Conservation (phyloP, 129 eudicot species). For the Helichrysum umbraculigerum region DNA sequence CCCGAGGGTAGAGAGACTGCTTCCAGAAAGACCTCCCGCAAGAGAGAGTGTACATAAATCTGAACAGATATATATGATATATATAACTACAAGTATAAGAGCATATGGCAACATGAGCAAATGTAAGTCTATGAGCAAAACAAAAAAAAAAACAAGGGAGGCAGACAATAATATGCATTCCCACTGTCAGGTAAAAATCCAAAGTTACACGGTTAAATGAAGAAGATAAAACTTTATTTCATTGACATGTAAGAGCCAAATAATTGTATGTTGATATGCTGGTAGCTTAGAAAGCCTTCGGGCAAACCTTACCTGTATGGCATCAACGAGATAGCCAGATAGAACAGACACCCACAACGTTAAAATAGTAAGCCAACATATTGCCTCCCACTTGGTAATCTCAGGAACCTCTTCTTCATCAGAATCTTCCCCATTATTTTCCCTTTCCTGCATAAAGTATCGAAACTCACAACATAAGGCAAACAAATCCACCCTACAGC, state of each 20-base stretch:
- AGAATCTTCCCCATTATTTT: slow-evolving; percentile 9
- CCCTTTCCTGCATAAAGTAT: slow-evolving; percentile 11
- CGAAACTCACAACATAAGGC: neutral
- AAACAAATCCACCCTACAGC: neutral
- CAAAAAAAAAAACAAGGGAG: neutral
- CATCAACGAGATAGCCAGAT: slow-evolving; percentile 17
- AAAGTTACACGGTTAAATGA: neutral
- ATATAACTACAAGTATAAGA: too few species aligned
- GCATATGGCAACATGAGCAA: too few species aligned
- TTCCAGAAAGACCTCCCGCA: too few species aligned
- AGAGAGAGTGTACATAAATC: too few species aligned
- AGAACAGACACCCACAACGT: neutral
- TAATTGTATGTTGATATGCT: neutral
- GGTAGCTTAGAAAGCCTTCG: neutral
- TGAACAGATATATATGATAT: too few species aligned
- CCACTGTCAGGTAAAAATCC: neutral
- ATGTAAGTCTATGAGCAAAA: too few species aligned
- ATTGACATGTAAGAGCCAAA: neutral
- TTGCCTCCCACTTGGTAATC: slow-evolving; percentile 12
- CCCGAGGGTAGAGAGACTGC: too few species aligned
- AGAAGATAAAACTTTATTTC: neutral
- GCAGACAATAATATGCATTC: neutral
- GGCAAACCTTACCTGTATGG: slow-evolving; percentile 7
- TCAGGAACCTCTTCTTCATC: slow-evolving; percentile 18
- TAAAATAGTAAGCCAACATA: neutral